phyloP scores from a whole-genome alignment of 2,329 filamentous ascomycete genomes.

The Alternaria dauci region DNA sequence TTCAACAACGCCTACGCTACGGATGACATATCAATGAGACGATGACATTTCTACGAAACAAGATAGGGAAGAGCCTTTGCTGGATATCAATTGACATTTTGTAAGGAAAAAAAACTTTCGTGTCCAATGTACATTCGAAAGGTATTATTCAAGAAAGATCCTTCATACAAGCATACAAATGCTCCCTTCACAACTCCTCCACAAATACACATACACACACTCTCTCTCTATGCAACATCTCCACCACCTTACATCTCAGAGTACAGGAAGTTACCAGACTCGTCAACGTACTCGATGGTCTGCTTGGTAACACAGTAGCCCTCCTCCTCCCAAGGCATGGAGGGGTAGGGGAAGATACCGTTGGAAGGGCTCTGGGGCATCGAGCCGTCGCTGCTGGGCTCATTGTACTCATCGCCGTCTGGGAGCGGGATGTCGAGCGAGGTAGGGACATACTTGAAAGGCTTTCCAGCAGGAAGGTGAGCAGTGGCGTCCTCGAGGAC shows the following conservation, averaged over 20 bases:
- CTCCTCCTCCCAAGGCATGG: conserved; percentile 35
- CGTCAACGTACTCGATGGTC: conserved; percentile 47
- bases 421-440: conserved; percentile 31
- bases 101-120: conserved; percentile 18
- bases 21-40: conserved; percentile 3
- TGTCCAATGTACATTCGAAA: conserved; percentile 16
- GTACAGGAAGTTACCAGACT: conserved; percentile 44
- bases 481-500: conserved; percentile 38
- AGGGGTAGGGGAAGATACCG: conserved; percentile 27
- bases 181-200: not conserved
- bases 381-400: conserved; percentile 12
- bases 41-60: conserved; percentile 3
- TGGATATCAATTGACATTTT: conserved; percentile 18
- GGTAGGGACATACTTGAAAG: conserved; percentile 37
- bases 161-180: conserved; percentile 11
- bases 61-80: conserved; percentile 2
- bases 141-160: conserved; percentile 16
- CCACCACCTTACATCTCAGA: conserved; percentile 25
- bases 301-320: conserved; percentile 44
- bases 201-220: too few relatives aligned
- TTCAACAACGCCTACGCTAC: not conserved
- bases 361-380: conserved; percentile 13
- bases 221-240: not conserved
- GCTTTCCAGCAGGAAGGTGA: conserved; percentile 41
- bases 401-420: conserved; percentile 23